phyloP scores from a whole-genome alignment of 805 yeast genomes.

The Yarrowia yakushimensis region DNA sequence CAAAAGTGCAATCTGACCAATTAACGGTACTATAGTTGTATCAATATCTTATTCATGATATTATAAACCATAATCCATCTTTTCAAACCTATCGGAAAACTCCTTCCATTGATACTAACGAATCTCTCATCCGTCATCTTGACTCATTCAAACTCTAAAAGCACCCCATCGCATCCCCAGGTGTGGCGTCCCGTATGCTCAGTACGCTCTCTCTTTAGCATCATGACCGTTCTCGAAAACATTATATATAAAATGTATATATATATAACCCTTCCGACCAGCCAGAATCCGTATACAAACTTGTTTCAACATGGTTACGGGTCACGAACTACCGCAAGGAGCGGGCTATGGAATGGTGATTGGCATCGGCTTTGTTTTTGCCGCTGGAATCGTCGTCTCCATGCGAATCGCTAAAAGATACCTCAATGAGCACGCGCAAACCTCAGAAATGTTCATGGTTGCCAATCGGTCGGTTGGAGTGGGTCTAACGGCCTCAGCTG shows the following conservation, averaged over 20 bases:
- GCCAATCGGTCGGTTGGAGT: constrained; percentile 43
- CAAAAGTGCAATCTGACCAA: too few species aligned
- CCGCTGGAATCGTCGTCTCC: constrained; percentile 36
- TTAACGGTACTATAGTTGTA: too few species aligned
- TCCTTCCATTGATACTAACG: not conserved
- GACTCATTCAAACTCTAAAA: not conserved
- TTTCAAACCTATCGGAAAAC: not conserved
- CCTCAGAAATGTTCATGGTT: constrained; percentile 36
- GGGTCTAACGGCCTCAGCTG: constrained; percentile 46
- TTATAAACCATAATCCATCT: too few species aligned
- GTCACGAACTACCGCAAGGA: constrained; percentile 39
- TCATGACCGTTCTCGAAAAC: too few species aligned
- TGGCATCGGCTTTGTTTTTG: constrained; percentile 72
- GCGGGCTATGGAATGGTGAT: constrained; percentile 82
- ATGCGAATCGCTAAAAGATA: constrained; percentile 31
- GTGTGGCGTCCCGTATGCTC: constrained; percentile 22
- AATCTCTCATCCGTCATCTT: not conserved
- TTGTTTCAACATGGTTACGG: not conserved
- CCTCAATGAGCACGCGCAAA: constrained; percentile 30
- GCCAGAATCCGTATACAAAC: not conserved
- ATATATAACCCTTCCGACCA: not conserved
- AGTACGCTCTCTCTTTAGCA: too few species aligned
- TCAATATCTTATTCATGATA: too few species aligned
- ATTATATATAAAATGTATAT: too few species aligned
- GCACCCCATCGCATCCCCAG: constrained; percentile 22